Percentiles rank a stretch among this genome's conserved stretches.
phyloP scores from a whole-genome alignment of 2,329 filamentous ascomycete species.

The Ceratocystis harringtonii region DNA sequence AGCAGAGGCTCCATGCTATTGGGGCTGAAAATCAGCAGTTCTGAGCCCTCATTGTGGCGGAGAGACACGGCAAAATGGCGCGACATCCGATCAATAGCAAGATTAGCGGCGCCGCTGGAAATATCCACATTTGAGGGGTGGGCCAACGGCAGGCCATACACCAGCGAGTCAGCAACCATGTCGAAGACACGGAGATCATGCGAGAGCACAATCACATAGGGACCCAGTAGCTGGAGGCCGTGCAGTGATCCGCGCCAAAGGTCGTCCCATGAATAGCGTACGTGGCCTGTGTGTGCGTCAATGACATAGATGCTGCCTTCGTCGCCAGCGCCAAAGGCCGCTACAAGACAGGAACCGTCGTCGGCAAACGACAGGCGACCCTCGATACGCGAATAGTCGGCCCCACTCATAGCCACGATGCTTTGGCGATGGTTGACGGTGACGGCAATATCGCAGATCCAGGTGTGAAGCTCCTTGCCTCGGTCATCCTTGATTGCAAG shows the following conservation, averaged over 20 bases:
- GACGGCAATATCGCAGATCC: slow-evolving; percentile 52
- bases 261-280: slow-evolving; percentile 52
- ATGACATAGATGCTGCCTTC: slow-evolving; percentile 58
- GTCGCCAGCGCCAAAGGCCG: slow-evolving; percentile 40
- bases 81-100: slow-evolving; percentile 55
- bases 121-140: slow-evolving; percentile 34
- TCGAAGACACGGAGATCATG: slow-evolving; percentile 67
- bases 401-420: slow-evolving; percentile 23
- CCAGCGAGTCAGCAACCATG: slow-evolving; percentile 60
- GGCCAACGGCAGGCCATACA: slow-evolving; percentile 39
- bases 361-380: slow-evolving; percentile 65
- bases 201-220: slow-evolving; percentile 61
- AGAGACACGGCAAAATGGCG: slow-evolving; percentile 52
- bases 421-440: slow-evolving; percentile 31
- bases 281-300: slow-evolving; percentile 51
- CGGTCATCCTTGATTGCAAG: slow-evolving; percentile 44
- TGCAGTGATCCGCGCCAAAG: slow-evolving; percentile 51
- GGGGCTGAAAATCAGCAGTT: slow-evolving; percentile 53
- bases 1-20: slow-evolving; percentile 44
- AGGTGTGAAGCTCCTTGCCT: slow-evolving; percentile 50
- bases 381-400: slow-evolving; percentile 27
- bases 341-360: slow-evolving; percentile 71
- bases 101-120: slow-evolving; percentile 37
- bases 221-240: slow-evolving; percentile 55
- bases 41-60: slow-evolving; percentile 32